Evolutionary conservation across 2,329 filamentous ascomycete species (phyloP).

Genomic region (Fusarium citri): DNA sequence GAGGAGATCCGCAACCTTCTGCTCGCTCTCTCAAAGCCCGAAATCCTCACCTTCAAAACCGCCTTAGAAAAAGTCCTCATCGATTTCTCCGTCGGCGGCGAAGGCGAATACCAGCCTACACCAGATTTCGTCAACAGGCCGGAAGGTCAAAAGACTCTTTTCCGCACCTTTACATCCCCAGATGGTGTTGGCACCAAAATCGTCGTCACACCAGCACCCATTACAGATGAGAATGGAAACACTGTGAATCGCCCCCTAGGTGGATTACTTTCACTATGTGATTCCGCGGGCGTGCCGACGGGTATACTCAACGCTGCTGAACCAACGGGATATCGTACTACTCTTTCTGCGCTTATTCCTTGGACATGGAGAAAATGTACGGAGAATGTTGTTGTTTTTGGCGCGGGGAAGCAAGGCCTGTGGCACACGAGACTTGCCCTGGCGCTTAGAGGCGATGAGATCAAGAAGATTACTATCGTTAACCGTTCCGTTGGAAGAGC

Average conservation of each 20-base stretch:
- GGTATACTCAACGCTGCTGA: constrained; percentile 74
- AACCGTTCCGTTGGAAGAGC: constrained; percentile 42
- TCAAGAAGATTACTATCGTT: constrained; percentile 47
- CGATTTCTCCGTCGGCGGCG: constrained; percentile 29
- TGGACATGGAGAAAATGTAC: constrained; percentile 55
- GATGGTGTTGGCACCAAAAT: constrained; percentile 42
- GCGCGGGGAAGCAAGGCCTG: constrained; percentile 76
- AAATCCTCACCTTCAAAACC: constrained; percentile 25
- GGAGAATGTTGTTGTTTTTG: constrained; percentile 72
- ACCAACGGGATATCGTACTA: constrained; percentile 75
- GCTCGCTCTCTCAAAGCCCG: constrained; percentile 22
- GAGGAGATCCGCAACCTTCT: constrained; percentile 30
- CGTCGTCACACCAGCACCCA: constrained; percentile 33
- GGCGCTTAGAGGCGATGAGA: constrained; percentile 55
- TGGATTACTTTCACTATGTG: constrained; percentile 31
- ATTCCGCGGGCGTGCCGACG: constrained; percentile 16
- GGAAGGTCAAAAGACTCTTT: constrained; percentile 41
- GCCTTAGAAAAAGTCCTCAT: constrained; percentile 26
- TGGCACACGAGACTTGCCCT: constrained; percentile 78
- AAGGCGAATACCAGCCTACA: constrained; percentile 37
- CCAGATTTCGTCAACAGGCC: constrained; percentile 40
- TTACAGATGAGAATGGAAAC: neutral
- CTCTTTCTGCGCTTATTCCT: constrained; percentile 71
- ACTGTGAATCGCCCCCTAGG: constrained; percentile 13
- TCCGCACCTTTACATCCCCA: constrained; percentile 41